These are phyloP conservation scores for Tolypocladium endophyticum DNA, from an alignment of 2,329 filamentous ascomycete species.

Conservation along the genomic window DNA sequence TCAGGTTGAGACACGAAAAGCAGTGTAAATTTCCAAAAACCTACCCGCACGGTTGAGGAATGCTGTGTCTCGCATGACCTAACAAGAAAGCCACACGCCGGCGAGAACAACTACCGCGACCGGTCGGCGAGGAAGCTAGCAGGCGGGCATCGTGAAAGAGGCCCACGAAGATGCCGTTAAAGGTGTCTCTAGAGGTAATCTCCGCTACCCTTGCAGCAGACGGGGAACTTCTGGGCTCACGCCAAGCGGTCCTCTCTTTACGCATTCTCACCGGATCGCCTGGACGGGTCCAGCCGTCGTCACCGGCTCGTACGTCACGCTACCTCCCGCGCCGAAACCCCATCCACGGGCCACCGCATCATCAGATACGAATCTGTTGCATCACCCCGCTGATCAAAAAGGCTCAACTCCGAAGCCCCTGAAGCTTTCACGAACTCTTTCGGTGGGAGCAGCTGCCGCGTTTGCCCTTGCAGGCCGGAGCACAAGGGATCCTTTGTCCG, in stretches of 20 bases:
- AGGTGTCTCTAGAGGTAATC: neutral
- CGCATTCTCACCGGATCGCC: neutral
- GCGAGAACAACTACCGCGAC: neutral
- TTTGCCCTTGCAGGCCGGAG: too few species aligned
- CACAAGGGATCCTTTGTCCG: neutral
- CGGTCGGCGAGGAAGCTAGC: neutral
- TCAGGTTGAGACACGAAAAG: neutral
- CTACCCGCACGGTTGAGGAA: neutral
- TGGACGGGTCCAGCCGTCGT: neutral
- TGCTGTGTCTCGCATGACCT: neutral
- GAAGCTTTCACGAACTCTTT: neutral
- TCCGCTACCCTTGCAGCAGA: neutral
- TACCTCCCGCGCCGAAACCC: neutral
- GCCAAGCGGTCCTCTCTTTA: neutral
- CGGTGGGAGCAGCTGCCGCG: neutral
- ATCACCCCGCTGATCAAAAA: too few species aligned
- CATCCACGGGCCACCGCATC: neutral
- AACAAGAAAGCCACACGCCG: neutral
- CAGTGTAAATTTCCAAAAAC: neutral
- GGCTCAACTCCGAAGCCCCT: neutral
- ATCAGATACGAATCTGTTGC: neutral
- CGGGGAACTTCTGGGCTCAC: neutral
- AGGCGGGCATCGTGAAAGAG: neutral
- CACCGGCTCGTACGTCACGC: neutral
- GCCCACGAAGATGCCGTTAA: neutral